Base-by-base conservation (phyloP, 805 yeast species). In the Tanozyma kutaoensis region DNA sequence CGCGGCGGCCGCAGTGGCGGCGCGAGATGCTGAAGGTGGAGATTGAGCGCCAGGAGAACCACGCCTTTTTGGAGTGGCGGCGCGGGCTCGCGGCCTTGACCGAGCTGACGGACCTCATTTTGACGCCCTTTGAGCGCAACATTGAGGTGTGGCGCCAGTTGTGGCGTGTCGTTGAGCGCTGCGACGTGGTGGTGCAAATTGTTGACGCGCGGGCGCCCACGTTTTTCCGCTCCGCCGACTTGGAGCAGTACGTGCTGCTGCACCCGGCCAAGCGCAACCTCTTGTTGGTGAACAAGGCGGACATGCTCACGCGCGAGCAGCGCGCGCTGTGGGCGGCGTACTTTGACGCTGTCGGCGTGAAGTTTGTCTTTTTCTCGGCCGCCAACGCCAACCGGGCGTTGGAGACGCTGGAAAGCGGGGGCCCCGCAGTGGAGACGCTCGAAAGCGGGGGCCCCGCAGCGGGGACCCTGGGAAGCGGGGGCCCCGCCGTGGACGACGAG, bases 141-240 rank as follows among this genome's bases (percentile, higher is more conserved):
- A 62, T 91, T 37, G 95, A 88, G 62, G 96, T 91, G 32, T 91
- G 98, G 98, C 75, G 91, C 48, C 98, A 91, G 55, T 61, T 91
- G 38, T 91, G 98, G 98, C 71, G 98, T 56, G 98, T 91, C 24
- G 80, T 85, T 14, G 98, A 91, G 52, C 72, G 97, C 46, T 81
- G 91, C 14, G 95, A 88, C 51, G 63, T 91, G 42, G 72, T 91
- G 22, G 96, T 91, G 5, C 98, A 91, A 50, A 91, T 91, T 58
- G 97, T 91, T 16, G 98, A 91, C 58, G 97, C 96, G 9, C 69
- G 98, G 55, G 85, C 82, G 47, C 98, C 98, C 4, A 55, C 86
- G 32, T 62, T 84, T 33, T 91, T 84, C 59, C 69, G 97, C 48
- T 85, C 95, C 2, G 69, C 69, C 15, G 97, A 91, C 55, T 65